phyloP scores from a whole-genome alignment of 768 basidiomycete species.

The Royoungia palumana region DNA sequence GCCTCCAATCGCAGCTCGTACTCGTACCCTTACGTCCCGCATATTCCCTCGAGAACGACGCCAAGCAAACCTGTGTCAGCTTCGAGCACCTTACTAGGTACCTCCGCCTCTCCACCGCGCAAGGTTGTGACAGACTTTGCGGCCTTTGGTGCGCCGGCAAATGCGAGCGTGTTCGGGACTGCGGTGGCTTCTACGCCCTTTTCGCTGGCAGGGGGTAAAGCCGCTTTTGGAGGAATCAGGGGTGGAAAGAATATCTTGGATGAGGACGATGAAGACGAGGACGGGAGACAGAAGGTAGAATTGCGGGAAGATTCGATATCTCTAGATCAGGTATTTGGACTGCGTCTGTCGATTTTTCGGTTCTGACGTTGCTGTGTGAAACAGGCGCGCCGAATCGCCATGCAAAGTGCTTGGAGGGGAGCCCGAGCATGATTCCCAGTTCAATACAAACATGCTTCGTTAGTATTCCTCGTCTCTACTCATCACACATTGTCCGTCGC shows the following conservation, averaged over 20 bases:
- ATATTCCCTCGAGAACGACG: constrained; percentile 42
- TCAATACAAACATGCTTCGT: constrained; percentile 4
- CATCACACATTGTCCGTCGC: constrained; percentile 7
- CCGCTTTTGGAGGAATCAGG: constrained; percentile 81
- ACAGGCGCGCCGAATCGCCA: constrained; percentile 77
- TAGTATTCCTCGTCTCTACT: not conserved
- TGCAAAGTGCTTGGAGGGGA: constrained; percentile 89
- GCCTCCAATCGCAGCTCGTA: constrained; percentile 49
- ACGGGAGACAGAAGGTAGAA: constrained; percentile 69
- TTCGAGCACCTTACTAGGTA: constrained; percentile 20
- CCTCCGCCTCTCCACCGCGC: constrained; percentile 66
- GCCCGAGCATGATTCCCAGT: constrained; percentile 43
- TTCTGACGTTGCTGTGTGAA: constrained; percentile 6
- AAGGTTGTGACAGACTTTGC: constrained; percentile 89
- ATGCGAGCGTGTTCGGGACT: constrained; percentile 78
- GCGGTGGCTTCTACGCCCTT: constrained; percentile 80
- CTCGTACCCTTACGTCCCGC: constrained; percentile 53
- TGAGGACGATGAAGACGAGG: constrained; percentile 75
- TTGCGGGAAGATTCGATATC: constrained; percentile 83
- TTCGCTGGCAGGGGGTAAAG: constrained; percentile 73
- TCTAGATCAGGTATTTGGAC: constrained; percentile 75
- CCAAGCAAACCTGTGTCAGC: constrained; percentile 36
- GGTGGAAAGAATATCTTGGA: constrained; percentile 40
- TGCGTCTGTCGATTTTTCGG: not conserved
- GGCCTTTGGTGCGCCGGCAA: constrained; percentile 73